Percentiles rank a stretch among this genome's conserved stretches.
Evolutionary conservation across 345 rosid species (phyloP).

Genomic region (Raphanus raphanistrum): DNA sequence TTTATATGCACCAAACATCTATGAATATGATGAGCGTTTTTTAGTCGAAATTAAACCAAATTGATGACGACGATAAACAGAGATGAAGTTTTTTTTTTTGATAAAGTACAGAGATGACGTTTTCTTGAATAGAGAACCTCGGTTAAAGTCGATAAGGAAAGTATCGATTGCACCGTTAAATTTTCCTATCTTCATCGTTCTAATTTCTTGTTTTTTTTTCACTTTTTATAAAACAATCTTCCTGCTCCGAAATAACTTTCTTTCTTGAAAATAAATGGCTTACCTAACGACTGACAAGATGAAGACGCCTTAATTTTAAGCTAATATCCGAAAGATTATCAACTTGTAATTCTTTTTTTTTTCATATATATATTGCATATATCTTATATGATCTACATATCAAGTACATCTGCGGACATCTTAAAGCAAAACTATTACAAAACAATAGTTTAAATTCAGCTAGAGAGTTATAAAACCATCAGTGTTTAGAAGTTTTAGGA

Average conservation of each 20-base stretch:
- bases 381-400: background rate
- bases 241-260: background rate
- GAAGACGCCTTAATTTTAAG: background rate
- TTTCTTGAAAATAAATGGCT: constrained; percentile 11
- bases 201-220: background rate
- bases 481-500: background rate
- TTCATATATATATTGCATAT: background rate
- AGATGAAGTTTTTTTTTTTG: background rate
- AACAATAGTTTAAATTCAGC: background rate
- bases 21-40: background rate
- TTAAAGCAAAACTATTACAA: background rate
- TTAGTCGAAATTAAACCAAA: background rate
- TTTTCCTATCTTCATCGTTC: background rate
- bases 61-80: background rate
- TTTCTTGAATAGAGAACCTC: background rate
- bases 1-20: background rate
- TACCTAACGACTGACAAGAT: constrained; percentile 31
- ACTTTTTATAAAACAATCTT: background rate
- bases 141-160: background rate
- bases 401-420: background rate
- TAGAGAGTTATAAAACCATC: background rate
- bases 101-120: background rate
- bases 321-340: background rate
- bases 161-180: background rate
- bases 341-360: background rate